Percentiles rank a stretch among this genome's conserved stretches.
These are phyloP conservation scores for Colletotrichum gigasporum DNA, from an alignment of 2,329 filamentous ascomycete genomes.

Conservation along the genomic window DNA sequence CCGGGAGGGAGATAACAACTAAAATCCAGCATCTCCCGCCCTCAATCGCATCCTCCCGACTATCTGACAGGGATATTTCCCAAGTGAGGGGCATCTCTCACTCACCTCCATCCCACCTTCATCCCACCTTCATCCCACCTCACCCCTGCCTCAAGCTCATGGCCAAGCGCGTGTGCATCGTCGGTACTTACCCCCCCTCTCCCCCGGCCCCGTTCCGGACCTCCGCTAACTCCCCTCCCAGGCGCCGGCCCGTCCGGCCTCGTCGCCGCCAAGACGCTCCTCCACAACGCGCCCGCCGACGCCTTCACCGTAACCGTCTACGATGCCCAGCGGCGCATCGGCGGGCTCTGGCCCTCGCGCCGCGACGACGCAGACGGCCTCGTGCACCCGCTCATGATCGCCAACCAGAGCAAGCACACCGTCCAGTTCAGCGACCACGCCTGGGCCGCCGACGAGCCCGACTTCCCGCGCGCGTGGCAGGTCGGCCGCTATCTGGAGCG, in stretches of 20 bases:
- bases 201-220: background rate
- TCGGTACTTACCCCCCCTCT: constrained; percentile 42
- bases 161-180: constrained; percentile 51
- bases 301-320: constrained; percentile 76
- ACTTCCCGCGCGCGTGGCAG: constrained; percentile 81
- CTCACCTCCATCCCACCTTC: constrained; percentile 4
- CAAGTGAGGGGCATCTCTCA: constrained; percentile 13
- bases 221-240: constrained; percentile 39
- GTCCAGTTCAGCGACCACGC: constrained; percentile 77
- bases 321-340: constrained; percentile 72
- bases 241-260: constrained; percentile 76
- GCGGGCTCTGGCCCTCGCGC: constrained; percentile 78
- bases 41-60: background rate
- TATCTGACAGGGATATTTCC: constrained; percentile 3
- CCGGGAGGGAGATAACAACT: background rate
- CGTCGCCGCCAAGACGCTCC: constrained; percentile 76
- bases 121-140: constrained; percentile 17
- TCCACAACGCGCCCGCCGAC: constrained; percentile 63
- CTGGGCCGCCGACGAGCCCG: constrained; percentile 69
- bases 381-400: constrained; percentile 73
- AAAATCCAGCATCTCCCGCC: background rate
- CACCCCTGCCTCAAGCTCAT: constrained; percentile 36
- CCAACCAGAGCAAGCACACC: constrained; percentile 82
- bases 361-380: constrained; percentile 59
- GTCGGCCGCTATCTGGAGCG: constrained; percentile 76